These are phyloP conservation scores for Saprolegnia diclina DNA, from an alignment of 352 stramenopile genomes.

Conservation along the genomic window DNA sequence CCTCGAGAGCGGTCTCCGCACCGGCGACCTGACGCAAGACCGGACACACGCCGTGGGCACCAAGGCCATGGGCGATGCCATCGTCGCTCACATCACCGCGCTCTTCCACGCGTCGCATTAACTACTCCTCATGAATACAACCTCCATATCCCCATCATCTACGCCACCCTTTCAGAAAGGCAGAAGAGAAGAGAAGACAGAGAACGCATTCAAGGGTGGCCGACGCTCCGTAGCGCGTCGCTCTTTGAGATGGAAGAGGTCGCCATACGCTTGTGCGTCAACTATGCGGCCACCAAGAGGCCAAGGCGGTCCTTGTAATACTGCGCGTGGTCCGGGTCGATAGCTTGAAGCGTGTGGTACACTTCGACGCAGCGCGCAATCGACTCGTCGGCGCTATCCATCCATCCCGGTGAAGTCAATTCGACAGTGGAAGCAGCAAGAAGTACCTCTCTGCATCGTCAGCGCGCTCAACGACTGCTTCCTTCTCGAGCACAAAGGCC, in stretches of 20 bases:
- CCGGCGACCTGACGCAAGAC: constrained; percentile 76
- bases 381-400: background rate
- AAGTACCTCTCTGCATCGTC: constrained; percentile 27
- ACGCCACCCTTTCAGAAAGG: no score
- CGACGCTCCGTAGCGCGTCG: no score
- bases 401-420: no score
- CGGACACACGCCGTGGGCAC: constrained; percentile 45
- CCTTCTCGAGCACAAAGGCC: constrained; percentile 24
- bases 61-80: constrained; percentile 68
- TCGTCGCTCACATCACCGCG: constrained; percentile 69
- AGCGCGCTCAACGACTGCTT: constrained; percentile 29
- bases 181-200: no score
- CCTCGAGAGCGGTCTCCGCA: constrained; percentile 76
- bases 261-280: no score
- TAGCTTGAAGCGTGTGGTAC: constrained; percentile 40
- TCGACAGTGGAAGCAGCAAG: no score
- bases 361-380: constrained; percentile 33
- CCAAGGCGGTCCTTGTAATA: constrained; percentile 43
- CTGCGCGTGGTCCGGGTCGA: constrained; percentile 54
- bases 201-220: no score
- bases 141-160: no score
- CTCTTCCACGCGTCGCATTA: constrained; percentile 27
- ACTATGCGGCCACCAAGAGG: no score
- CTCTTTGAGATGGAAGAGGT: no score
- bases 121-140: constrained; percentile 2